phyloP scores from a whole-genome alignment of 2,329 filamentous ascomycete genomes.

The Cladophialophora yegresii region DNA sequence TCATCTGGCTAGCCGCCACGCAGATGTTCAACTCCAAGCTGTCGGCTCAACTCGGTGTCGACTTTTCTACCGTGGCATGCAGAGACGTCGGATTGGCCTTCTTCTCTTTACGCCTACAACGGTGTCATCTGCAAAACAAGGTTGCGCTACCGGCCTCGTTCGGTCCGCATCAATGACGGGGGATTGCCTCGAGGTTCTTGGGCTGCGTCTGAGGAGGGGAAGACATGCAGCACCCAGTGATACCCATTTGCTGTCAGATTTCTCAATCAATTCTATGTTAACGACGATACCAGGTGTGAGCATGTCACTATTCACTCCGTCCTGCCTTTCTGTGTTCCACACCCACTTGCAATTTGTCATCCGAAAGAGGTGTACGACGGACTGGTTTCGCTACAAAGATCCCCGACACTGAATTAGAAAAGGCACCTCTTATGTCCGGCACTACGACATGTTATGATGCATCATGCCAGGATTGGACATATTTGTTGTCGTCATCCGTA shows the following conservation, averaged over 20 bases:
- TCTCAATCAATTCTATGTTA: constrained; percentile 1
- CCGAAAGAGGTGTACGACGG: constrained; percentile 2
- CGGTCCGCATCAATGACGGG: not conserved
- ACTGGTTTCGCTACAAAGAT: not conserved
- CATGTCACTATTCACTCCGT: constrained; percentile 17
- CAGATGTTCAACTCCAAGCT: not conserved
- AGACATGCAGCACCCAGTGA: constrained; percentile 12
- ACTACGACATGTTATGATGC: constrained; percentile 2
- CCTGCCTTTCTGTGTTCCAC: constrained; percentile 3
- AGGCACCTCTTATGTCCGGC: not conserved
- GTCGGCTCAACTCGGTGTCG: constrained; percentile 1
- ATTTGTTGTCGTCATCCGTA: not conserved
- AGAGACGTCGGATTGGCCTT: constrained; percentile 3
- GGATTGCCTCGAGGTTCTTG: not conserved
- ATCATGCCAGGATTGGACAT: not conserved
- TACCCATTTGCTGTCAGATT: constrained; percentile 18
- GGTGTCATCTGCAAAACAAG: constrained; percentile 14
- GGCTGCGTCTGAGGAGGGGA: not conserved
- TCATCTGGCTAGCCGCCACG: constrained; percentile 1
- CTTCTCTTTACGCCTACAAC: constrained; percentile 8
- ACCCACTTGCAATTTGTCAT: constrained; percentile 6
- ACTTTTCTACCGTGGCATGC: not conserved
- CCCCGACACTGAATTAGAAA: constrained; percentile 9
- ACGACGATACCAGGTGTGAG: constrained; percentile 10
- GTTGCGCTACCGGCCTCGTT: constrained; percentile 7